Base-by-base conservation (phyloP, 129 eudicot genomes). In the Daucus carota region DNA sequence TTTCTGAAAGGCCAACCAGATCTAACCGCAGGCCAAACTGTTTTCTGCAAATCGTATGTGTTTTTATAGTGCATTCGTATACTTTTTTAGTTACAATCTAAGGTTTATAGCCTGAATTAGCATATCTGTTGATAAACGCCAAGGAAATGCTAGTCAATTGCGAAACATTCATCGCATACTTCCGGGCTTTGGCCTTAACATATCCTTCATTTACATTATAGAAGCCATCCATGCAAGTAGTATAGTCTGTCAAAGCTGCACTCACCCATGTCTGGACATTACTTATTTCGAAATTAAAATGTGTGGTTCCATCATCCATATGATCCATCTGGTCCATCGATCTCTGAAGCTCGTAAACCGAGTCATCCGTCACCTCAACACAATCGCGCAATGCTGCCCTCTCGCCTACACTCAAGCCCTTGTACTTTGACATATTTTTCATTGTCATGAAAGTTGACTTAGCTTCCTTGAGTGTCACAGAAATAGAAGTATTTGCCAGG, bases 241-340 rank as follows among this genome's bases (percentile, higher is more conserved):
- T 43, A 40, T 69, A 69, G 47, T 69, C 73, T 38, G 73, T 69
- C 48, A 69, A 69, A 69, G 48, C 73, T 22, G 73, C 73, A 40
- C 73, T 69, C 46, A 69, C 73, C 73, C 73, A 69, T 69, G 73
- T 69, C 9, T 69, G 73, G n/a, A 69, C 46, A 38, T 69, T 69
- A 11, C 73, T 69, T 22, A 69, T 38, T 38, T 69, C 73, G 5
- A 69, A 69, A 12, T 0, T 15, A 69, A 69, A 69, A 20, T 69
- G 43, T n/a, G 8, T 3, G 16, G 7, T 28, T 32, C 8, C 26
- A 0, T 38, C 73, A 12, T 38, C 73, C 14, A 69, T 38, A 38
- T 38, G 47, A 36, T 40, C 47, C 73, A 69, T 69, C 33, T 69
- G 46, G 2, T 40, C 29, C 9, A 69, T 38, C 2, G 73, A 69